Evolutionary conservation across 768 basidiomycete species (phyloP).

Genomic region (Exsudoporus frostii): DNA sequence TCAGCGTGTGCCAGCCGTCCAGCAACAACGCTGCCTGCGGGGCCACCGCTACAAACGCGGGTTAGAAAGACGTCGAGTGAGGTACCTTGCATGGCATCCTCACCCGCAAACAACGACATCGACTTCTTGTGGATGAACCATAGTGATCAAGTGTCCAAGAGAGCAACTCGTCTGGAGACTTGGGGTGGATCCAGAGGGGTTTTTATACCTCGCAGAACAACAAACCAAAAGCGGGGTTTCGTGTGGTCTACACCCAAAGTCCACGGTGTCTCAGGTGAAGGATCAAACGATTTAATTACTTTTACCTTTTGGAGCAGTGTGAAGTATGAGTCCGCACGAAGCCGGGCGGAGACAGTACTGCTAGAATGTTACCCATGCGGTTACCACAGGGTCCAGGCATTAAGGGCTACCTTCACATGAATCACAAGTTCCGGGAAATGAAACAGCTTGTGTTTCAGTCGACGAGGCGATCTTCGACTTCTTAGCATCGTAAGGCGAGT

Average conservation of each 20-base stretch:
- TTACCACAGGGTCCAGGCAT: not conserved
- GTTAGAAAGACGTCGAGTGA: slow-evolving; percentile 5
- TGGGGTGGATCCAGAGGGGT: not conserved
- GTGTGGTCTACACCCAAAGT: not conserved
- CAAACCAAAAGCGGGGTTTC: slow-evolving; percentile 1
- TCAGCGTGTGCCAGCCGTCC: slow-evolving; percentile 70
- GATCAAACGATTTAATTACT: slow-evolving; percentile 15
- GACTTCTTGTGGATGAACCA: slow-evolving; percentile 64
- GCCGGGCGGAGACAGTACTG: not conserved
- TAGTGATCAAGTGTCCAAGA: slow-evolving; percentile 13
- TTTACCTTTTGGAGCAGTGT: not conserved
- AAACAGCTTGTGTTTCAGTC: not conserved
- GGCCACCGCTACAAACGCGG: slow-evolving; percentile 47
- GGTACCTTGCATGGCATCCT: not conserved
- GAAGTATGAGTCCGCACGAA: not conserved
- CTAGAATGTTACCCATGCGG: too few species aligned
- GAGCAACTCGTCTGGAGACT: not conserved
- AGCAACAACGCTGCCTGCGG: slow-evolving; percentile 64
- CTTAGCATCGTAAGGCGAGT: not conserved
- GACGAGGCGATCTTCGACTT: not conserved
- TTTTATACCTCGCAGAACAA: slow-evolving; percentile 14
- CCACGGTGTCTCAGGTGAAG: not conserved
- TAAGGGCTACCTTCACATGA: slow-evolving; percentile 2
- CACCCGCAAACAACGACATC: slow-evolving; percentile 66
- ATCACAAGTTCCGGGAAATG: not conserved